Evolutionary conservation across 2,329 filamentous ascomycete species (phyloP), one percentile per base, ranked within the genome.

Genomic region (Trichoderma sp.): DNA sequence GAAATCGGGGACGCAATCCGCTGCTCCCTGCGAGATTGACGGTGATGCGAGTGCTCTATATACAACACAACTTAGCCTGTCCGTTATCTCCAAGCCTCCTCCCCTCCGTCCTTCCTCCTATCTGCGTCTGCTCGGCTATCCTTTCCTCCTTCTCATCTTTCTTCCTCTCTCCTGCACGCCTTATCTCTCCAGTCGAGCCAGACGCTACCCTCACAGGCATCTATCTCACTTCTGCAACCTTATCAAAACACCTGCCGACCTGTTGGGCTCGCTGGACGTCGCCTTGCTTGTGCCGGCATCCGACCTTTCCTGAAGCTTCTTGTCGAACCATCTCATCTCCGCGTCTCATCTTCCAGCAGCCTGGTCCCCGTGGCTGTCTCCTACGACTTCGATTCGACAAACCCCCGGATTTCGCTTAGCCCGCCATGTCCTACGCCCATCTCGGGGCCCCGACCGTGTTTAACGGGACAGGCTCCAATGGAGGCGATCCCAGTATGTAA

Each of bases 401-500:
- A 19, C 31, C 49, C 62, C 52, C 55, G 52, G 66, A 58, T 63
- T 62, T 59, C 58, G 66, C 66, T 57, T 52, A 68, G 68, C 71
- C 71, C 72, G 77, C 52, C 77, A 89, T 89, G 87, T 88, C 87
- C 71, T 89, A 90, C 78, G 80, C 84, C 65, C 86, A 86, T 80
- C 80, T 86, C 73, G 88, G 89, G 68, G 78, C 87, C 57, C 88
- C 89, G 49, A 76, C 84, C 72, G 78, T 76, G 70, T 91, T 89
- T 81, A 91, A 91, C 82, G 88, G 88, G 78, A 90, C 88, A 67
- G 80, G 92, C 76, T 84, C 86, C 71, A 84, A 87, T 69, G 93
- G 93, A 75, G 93, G 93, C 78, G 87, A 96, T 83, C 92, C 92
- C 74, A 86, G 92, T 95, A 87, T 78, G 92, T 77, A 65, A 61